Conservation (phyloP, 331 rosid genomes). For the Arachis monticola region DNA sequence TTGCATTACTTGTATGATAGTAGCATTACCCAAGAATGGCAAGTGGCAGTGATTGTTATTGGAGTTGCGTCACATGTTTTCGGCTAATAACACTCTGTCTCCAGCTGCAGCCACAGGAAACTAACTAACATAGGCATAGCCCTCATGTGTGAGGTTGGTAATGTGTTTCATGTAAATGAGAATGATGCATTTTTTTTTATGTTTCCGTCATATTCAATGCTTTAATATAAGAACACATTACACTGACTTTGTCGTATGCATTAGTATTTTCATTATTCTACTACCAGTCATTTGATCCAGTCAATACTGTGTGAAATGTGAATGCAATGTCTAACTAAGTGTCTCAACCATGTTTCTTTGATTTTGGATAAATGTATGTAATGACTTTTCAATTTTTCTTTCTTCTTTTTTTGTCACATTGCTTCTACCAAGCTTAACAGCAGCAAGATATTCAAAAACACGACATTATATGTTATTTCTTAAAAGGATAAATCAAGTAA, state of each 20-base stretch:
- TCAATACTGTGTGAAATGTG: not conserved
- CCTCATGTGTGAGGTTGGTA: not conserved
- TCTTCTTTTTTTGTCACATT: not conserved
- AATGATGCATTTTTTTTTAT: not conserved
- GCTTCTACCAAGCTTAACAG: not conserved
- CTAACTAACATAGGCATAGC: not conserved
- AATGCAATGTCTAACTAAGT: not conserved
- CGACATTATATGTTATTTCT: not conserved
- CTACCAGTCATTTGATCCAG: constrained; percentile 28
- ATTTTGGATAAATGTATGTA: too few relatives aligned
- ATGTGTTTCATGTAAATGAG: not conserved
- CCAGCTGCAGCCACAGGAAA: constrained; percentile 5
- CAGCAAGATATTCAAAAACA: constrained; percentile 15
- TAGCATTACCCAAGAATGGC: not conserved
- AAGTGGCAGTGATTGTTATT: not conserved
- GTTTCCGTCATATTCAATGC: not conserved
- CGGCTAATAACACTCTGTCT: constrained; percentile 14
- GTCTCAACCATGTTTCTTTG: not conserved
- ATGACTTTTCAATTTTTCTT: too few relatives aligned
- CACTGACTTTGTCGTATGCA: not conserved
- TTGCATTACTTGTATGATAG: not conserved
- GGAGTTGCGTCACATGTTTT: not conserved
- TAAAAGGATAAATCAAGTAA: not conserved
- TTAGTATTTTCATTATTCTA: not conserved
- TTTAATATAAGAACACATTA: not conserved